A percentile compares a stretch with the other conserved stretches of the same genome.
These are phyloP conservation scores for Lantana camara DNA, from an alignment of 257 asterid genomes.

Conservation along the genomic window DNA sequence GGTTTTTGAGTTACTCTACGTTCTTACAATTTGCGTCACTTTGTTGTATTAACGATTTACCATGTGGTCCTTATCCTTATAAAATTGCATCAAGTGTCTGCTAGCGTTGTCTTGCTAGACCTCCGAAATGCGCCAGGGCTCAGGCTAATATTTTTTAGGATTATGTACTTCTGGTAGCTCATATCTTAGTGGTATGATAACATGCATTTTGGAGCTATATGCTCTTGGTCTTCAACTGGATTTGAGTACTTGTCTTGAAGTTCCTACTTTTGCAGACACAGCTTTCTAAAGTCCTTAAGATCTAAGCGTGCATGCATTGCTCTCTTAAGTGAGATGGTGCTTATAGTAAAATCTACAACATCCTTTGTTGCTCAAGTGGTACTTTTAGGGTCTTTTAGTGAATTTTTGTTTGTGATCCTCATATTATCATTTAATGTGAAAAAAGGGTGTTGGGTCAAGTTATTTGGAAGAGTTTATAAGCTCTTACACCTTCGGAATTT, in stretches of 20 bases:
- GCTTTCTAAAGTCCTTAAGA: not conserved
- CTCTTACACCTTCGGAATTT: too few species aligned
- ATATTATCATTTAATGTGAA: too few species aligned
- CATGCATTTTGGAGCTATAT: conserved; percentile 29
- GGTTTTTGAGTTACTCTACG: conserved; percentile 56
- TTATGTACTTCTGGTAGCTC: conserved; percentile 41
- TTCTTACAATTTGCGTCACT: conserved; percentile 42
- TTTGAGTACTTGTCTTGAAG: conserved; percentile 4
- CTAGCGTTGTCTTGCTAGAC: too few species aligned
- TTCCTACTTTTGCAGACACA: not conserved
- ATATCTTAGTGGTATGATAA: conserved; percentile 28
- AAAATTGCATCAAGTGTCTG: conserved; percentile 45
- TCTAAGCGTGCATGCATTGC: not conserved
- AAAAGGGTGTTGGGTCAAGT: too few species aligned
- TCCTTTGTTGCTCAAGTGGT: not conserved
- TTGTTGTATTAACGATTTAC: conserved; percentile 53
- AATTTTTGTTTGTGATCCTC: too few species aligned
- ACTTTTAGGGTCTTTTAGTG: not conserved
- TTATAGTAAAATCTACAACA: not conserved
- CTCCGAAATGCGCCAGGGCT: conserved; percentile 32
- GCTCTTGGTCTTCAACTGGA: conserved; percentile 12
- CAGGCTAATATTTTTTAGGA: conserved; percentile 28
- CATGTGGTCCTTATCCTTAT: conserved; percentile 42
- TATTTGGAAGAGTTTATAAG: too few species aligned
- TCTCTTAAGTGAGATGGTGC: not conserved